These are phyloP conservation scores for Dentipellis fragilis DNA, from an alignment of 768 basidiomycete genomes.

Conservation along the genomic window DNA sequence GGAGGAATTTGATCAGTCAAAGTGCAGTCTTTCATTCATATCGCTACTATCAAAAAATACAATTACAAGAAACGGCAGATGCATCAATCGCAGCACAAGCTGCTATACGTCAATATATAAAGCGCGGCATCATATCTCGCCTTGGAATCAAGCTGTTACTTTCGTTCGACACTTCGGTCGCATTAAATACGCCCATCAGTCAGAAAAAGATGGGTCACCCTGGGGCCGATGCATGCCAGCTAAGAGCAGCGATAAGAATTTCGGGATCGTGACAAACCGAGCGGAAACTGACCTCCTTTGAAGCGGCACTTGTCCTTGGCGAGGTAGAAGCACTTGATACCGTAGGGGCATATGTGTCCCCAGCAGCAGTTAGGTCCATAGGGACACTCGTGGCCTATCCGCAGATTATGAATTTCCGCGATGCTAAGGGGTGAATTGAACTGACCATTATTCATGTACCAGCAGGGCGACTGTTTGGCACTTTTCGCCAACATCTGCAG, in stretches of 20 bases:
- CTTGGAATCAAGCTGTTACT: too few species aligned
- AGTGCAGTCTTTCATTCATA: too few species aligned
- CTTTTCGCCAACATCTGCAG: constrained; percentile 59
- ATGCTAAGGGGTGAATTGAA: not conserved
- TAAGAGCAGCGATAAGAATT: constrained; percentile 6
- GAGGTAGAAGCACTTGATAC: constrained; percentile 42
- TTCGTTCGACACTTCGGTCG: too few species aligned
- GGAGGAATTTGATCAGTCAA: too few species aligned
- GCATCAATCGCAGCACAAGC: too few species aligned
- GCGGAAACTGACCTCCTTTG: constrained; percentile 46
- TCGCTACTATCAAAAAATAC: too few species aligned
- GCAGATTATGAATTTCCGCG: not conserved
- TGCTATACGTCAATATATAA: too few species aligned
- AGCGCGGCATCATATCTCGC: too few species aligned
- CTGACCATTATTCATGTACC: constrained; percentile 70
- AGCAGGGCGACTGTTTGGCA: constrained; percentile 81
- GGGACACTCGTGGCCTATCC: constrained; percentile 59
- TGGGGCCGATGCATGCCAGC: constrained; percentile 31
- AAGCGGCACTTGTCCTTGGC: constrained; percentile 85
- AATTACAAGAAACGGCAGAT: too few species aligned
- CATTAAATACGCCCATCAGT: constrained; percentile 2
- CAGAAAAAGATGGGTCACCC: constrained; percentile 3
- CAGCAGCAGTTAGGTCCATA: constrained; percentile 70
- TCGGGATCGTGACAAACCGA: not conserved
- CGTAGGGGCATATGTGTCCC: constrained; percentile 78